These are phyloP conservation scores for Mycena vulgaris DNA, from an alignment of 768 basidiomycete genomes.

Conservation along the genomic window DNA sequence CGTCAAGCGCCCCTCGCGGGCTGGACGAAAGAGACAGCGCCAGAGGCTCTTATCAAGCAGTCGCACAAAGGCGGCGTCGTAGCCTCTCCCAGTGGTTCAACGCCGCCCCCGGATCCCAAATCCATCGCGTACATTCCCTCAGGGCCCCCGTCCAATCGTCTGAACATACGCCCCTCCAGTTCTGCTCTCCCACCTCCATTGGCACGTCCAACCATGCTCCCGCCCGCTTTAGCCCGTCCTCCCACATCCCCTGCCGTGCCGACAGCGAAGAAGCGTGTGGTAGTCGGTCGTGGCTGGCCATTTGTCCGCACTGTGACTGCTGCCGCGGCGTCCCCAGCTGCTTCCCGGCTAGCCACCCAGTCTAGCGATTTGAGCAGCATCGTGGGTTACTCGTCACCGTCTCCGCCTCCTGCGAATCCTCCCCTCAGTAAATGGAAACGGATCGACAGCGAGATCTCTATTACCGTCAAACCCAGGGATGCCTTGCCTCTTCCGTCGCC, in stretches of 20 bases:
- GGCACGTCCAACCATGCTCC: not conserved
- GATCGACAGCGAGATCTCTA: constrained; percentile 36
- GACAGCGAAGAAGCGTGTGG: constrained; percentile 38
- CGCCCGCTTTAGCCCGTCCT: not conserved
- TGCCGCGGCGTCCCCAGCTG: not conserved
- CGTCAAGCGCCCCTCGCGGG: not conserved
- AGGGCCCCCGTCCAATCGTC: constrained; percentile 65
- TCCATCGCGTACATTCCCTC: constrained; percentile 56
- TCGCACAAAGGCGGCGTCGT: not conserved
- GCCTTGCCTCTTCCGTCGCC: constrained; percentile 24
- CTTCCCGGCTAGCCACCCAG: not conserved
- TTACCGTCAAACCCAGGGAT: constrained; percentile 32
- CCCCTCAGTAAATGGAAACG: constrained; percentile 51
- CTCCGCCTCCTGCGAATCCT: constrained; percentile 37
- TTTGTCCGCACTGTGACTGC: not conserved
- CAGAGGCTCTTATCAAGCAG: not conserved
- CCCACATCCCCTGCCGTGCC: not conserved
- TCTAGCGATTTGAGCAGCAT: constrained; percentile 22
- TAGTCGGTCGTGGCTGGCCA: constrained; percentile 31
- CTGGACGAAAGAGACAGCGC: constrained; percentile 4
- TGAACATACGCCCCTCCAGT: constrained; percentile 67
- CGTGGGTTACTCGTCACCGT: constrained; percentile 7
- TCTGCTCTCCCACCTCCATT: constrained; percentile 6
- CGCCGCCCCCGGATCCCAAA: constrained; percentile 55
- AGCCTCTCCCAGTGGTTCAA: not conserved